Percentiles rank a stretch among this genome's conserved stretches.
These are phyloP conservation scores for Lentinula sp. DNA, from an alignment of 768 basidiomycete species.

Conservation along the genomic window DNA sequence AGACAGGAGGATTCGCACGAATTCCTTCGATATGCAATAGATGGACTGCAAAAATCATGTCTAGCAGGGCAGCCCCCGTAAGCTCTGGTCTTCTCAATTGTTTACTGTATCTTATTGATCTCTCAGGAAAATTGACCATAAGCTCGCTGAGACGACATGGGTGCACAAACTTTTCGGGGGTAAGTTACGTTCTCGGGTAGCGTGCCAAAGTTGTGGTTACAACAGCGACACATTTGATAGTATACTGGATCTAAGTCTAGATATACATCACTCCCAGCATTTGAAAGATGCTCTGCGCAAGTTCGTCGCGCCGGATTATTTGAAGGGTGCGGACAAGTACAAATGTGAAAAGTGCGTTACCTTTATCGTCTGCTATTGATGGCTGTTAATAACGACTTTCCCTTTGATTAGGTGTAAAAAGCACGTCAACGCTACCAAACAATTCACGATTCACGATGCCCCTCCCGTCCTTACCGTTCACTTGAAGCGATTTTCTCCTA, in stretches of 20 bases:
- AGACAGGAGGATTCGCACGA: constrained; percentile 98
- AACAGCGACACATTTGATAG: constrained; percentile 96
- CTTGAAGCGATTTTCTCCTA: constrained; percentile 89
- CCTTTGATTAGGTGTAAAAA: constrained; percentile 71
- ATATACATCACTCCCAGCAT: constrained; percentile 60
- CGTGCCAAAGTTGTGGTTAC: constrained; percentile 72
- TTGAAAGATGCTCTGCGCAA: constrained; percentile 71
- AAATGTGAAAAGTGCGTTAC: constrained; percentile 91
- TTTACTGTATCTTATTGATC: neutral
- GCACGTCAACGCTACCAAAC: constrained; percentile 84
- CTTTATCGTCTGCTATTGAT: neutral
- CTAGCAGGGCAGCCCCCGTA: constrained; percentile 68
- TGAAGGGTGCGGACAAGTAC: constrained; percentile 93
- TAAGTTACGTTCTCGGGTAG: constrained; percentile 83
- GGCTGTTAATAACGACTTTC: neutral
- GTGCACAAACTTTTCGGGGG: constrained; percentile 95
- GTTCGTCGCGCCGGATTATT: constrained; percentile 74
- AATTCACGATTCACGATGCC: constrained; percentile 82
- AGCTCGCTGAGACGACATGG: constrained; percentile 83
- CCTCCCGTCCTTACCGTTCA: constrained; percentile 89
- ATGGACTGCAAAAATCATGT: constrained; percentile 83
- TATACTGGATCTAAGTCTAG: constrained; percentile 89
- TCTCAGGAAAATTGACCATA: constrained; percentile 60
- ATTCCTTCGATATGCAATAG: constrained; percentile 91
- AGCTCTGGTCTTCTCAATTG: constrained; percentile 19